These are phyloP conservation scores for Xylaria palmicola DNA, from an alignment of 495 filamentous ascomycete genomes.

Conservation along the genomic window DNA sequence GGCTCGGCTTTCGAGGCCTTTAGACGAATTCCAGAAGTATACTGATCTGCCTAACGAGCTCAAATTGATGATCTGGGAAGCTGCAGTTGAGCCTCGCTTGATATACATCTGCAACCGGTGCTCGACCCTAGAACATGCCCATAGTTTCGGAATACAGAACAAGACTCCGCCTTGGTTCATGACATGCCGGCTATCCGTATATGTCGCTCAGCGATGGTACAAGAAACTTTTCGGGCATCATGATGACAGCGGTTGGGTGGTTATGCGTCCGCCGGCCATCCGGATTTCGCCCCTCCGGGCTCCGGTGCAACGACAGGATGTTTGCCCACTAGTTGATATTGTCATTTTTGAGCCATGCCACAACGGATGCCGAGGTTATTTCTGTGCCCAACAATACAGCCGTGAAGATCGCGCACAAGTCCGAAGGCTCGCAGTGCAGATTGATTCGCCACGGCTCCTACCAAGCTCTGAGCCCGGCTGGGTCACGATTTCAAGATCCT, in stretches of 20 bases:
- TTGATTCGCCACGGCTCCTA: conserved; percentile 19
- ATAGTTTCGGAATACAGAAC: conserved; percentile 19
- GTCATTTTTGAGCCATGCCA: conserved; percentile 33
- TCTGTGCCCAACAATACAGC: conserved; percentile 32
- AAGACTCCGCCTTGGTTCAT: conserved; percentile 25
- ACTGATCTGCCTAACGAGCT: conserved; percentile 22
- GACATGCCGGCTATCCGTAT: conserved; percentile 16
- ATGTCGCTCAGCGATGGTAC: conserved; percentile 19
- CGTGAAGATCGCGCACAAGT: conserved; percentile 23
- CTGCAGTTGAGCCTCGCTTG: conserved; percentile 24
- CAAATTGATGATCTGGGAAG: conserved; percentile 32
- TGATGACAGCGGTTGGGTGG: too few relatives aligned
- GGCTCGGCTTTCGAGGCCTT: conserved; percentile 24
- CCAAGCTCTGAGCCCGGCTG: conserved; percentile 21
- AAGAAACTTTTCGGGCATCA: conserved; percentile 18
- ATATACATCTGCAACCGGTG: conserved; percentile 28
- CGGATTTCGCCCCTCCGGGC: too few relatives aligned
- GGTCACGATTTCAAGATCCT: conserved; percentile 23
- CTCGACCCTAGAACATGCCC: not conserved
- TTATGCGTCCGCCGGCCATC: not conserved
- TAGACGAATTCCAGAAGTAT: conserved; percentile 25
- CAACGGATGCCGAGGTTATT: conserved; percentile 26
- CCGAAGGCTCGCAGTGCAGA: conserved; percentile 25
- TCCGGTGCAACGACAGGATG: conserved; percentile 10
- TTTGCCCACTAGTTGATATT: conserved; percentile 23